Evolutionary conservation across 768 basidiomycete species (phyloP).

Genomic region (Holtermannia corniformis): DNA sequence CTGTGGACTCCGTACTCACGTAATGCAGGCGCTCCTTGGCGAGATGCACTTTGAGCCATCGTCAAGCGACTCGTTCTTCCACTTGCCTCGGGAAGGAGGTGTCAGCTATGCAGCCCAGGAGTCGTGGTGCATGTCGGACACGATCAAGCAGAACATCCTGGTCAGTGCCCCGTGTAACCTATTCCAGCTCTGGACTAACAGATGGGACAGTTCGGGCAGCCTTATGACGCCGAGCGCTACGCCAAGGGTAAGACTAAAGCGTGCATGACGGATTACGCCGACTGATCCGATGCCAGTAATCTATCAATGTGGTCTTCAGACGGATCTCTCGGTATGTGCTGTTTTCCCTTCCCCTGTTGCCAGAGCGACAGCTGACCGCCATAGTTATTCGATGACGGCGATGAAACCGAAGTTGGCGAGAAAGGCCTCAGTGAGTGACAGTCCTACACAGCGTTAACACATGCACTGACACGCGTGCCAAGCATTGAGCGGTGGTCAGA

Average conservation of each 20-base stretch:
- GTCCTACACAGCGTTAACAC: neutral
- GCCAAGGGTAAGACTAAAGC: slow-evolving; percentile 27
- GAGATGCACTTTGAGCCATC: slow-evolving; percentile 43
- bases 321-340: slow-evolving; percentile 42
- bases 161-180: neutral
- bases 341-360: too few species aligned
- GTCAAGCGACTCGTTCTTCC: slow-evolving; percentile 53
- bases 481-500: slow-evolving; percentile 49
- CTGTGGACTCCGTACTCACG: neutral
- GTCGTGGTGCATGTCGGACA: slow-evolving; percentile 71
- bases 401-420: slow-evolving; percentile 62
- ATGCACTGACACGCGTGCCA: neutral
- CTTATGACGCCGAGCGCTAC: slow-evolving; percentile 46
- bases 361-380: neutral
- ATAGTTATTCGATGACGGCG: slow-evolving; percentile 51
- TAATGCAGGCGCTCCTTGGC: slow-evolving; percentile 40
- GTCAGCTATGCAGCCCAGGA: slow-evolving; percentile 76
- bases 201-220: slow-evolving; percentile 41
- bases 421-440: slow-evolving; percentile 50
- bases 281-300: slow-evolving; percentile 16
- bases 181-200: neutral
- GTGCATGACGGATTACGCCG: neutral
- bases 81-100: slow-evolving; percentile 58
- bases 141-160: slow-evolving; percentile 49
- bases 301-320: slow-evolving; percentile 42